Evolutionary conservation across 2,329 filamentous ascomycete genomes (phyloP), one percentile per base, ranked within the genome.

Genomic region (Aspergillus pseudoterreus): DNA sequence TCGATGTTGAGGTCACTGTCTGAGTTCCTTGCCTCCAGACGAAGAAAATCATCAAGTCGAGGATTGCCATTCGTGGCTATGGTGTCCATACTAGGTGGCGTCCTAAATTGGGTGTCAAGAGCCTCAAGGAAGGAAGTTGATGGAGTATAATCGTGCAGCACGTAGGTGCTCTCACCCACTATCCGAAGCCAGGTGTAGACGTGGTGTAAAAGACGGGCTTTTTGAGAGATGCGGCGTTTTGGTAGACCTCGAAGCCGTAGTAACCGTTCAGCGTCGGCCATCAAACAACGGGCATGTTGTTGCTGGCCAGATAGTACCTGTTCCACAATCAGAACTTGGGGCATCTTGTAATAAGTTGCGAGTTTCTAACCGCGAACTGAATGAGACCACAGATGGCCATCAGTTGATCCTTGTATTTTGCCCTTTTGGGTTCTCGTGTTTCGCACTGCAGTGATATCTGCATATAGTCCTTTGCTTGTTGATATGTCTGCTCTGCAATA

Each of bases 1-100:
- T 71, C 65, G 4, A 67, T 67, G n/a, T 73, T 68, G 9, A 69
- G 57, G n/a, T 73, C 71, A 46, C 63, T 69, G 42, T 73, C 70
- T 24, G 66, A 60, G 8, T 63, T 57, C 35, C 63, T 59, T 5
- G 63, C 56, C 27, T 71, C 65, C 2, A 75, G 60, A 5, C 68
- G 65, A 4, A 74, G 64, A 47, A 74, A 75, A 49, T 74, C 70
- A 39, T 74, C 72, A 10, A 75, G 57, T 2, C 64, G 64, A 12
- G 61, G 55, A 47, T 66, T 62, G 4, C 61, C 63, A 3, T 45
- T 53, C 15, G 30, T 24, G 12, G 27, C 44, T 6, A n/a, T 9
- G 6, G 15, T 6, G 6, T 38, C 35, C 35, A 38, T 17, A 38
- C 35, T 17, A 38, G 35, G 35, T 4, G 44, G 19, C 12, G 38